These are phyloP conservation scores for Gossypium raimondii DNA, from an alignment of 345 rosid genomes.

Conservation along the genomic window DNA sequence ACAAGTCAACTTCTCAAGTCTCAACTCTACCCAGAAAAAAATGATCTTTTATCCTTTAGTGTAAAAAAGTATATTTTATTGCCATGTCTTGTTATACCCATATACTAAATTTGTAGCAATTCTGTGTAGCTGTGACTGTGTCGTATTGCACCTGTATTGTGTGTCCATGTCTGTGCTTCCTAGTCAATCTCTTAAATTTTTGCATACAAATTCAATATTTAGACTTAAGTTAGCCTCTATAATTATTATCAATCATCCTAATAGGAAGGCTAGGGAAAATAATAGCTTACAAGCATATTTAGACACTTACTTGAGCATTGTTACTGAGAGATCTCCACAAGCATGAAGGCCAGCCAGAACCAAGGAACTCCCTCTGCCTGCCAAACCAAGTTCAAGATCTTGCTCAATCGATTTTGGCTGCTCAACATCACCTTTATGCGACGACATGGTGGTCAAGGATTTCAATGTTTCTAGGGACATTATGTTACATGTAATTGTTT, in stretches of 20 bases:
- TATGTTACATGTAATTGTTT: slow-evolving; percentile 66
- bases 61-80: not conserved
- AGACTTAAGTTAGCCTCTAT: not conserved
- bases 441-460: slow-evolving; percentile 37
- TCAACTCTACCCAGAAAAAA: not conserved
- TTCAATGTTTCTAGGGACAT: slow-evolving; percentile 64
- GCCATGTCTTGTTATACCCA: not conserved
- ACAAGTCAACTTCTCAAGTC: not conserved
- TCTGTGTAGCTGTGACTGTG: not conserved
- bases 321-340: slow-evolving; percentile 92
- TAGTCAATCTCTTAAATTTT: not conserved
- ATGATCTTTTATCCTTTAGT: not conserved
- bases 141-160: not conserved
- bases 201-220: not conserved
- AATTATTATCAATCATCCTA: not conserved
- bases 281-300: not conserved
- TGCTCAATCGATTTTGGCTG: slow-evolving; percentile 22
- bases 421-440: slow-evolving; percentile 28
- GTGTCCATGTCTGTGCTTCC: not conserved
- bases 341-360: slow-evolving; percentile 97
- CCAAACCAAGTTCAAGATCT: slow-evolving; percentile 15
- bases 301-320: slow-evolving; percentile 74
- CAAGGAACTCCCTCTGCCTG: slow-evolving; percentile 37
- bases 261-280: not conserved
- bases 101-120: not conserved